phyloP scores from a whole-genome alignment of 805 yeast species.

The Zygosaccharomyces bailii region DNA sequence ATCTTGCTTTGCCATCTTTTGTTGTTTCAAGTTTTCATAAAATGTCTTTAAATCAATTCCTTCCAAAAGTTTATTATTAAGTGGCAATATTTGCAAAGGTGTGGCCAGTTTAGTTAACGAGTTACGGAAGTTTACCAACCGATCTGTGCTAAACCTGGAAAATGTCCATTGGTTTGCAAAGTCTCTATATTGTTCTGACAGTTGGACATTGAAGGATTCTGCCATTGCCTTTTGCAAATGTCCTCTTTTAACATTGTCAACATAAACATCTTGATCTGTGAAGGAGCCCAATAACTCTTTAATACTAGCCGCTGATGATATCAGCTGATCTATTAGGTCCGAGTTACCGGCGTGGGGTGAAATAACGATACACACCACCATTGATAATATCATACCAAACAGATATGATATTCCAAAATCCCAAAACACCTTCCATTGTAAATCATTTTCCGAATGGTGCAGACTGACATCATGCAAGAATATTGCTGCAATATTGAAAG shows the following conservation, averaged over 20 bases:
- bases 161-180: slow-evolving; percentile 41
- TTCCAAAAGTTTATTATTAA: slow-evolving; percentile 23
- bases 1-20: not conserved
- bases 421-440: slow-evolving; percentile 39
- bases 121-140: slow-evolving; percentile 40
- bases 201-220: slow-evolving; percentile 30
- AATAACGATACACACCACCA: slow-evolving; percentile 36
- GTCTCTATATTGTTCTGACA: slow-evolving; percentile 44
- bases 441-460: slow-evolving; percentile 15
- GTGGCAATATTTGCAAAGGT: slow-evolving; percentile 43
- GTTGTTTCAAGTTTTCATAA: slow-evolving; percentile 9
- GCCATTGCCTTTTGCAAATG: slow-evolving; percentile 34
- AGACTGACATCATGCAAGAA: slow-evolving; percentile 35
- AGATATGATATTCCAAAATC: slow-evolving; percentile 45
- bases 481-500: slow-evolving; percentile 39
- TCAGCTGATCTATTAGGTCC: slow-evolving; percentile 30
- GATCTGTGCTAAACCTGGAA: slow-evolving; percentile 34
- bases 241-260: slow-evolving; percentile 20
- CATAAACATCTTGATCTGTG: slow-evolving; percentile 17
- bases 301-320: slow-evolving; percentile 25
- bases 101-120: slow-evolving; percentile 40
- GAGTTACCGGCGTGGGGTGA: slow-evolving; percentile 44
- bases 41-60: slow-evolving; percentile 20
- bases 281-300: slow-evolving; percentile 27
- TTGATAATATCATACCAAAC: slow-evolving; percentile 41